Evolutionary conservation across 139 green algal species (phyloP).

Genomic region (Micromonas commoda): DNA sequence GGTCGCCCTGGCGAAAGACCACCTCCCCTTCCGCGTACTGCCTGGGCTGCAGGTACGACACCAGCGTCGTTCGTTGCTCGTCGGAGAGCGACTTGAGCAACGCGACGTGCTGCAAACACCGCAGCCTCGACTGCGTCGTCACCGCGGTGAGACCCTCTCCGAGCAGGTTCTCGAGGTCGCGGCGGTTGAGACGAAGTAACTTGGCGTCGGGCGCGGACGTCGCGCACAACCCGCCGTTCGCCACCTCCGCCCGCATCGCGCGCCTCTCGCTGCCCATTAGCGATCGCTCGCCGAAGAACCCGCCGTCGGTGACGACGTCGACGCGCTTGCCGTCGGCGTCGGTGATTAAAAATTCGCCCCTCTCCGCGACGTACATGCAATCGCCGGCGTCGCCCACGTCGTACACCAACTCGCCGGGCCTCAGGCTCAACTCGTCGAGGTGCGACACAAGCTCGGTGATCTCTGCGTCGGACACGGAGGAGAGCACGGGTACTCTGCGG

Average conservation of each 20-base stretch:
- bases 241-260: too few species aligned
- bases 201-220: constrained; percentile 30
- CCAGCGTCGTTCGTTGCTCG: constrained; percentile 4
- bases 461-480: neutral
- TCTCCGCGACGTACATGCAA: constrained; percentile 79
- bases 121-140: neutral
- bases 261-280: constrained; percentile 67
- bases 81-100: constrained; percentile 6
- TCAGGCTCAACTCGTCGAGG: constrained; percentile 5
- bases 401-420: constrained; percentile 53
- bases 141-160: neutral
- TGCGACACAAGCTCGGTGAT: neutral
- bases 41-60: neutral
- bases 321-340: neutral
- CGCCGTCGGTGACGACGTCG: constrained; percentile 2
- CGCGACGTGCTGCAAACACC: neutral
- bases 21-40: neutral
- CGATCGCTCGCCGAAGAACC: constrained; percentile 85
- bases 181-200: constrained; percentile 3
- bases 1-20: constrained; percentile 1
- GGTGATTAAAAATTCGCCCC: constrained; percentile 50
- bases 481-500: constrained; percentile 51
- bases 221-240: too few species aligned
- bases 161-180: constrained; percentile 8
- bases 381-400: constrained; percentile 57